Percentiles rank a stretch among this genome's conserved stretches.
Conservation (phyloP, 1,284 basidiomycete species). For the Melampsora americana region DNA sequence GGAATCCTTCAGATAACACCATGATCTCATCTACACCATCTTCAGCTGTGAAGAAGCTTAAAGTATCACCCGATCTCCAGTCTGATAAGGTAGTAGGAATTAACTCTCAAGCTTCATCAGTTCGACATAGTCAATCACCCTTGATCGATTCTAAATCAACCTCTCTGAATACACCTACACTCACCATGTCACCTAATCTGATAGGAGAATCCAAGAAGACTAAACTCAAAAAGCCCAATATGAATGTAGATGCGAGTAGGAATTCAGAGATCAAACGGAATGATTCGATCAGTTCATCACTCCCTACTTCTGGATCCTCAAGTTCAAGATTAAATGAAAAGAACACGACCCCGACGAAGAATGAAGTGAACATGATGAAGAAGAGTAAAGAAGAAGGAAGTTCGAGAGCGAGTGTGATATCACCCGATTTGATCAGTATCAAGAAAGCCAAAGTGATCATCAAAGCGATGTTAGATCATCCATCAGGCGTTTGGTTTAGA, state of each 20-base stretch:
- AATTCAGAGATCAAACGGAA: too few species aligned
- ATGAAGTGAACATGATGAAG: too few species aligned
- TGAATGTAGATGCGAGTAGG: not conserved
- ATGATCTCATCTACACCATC: not conserved
- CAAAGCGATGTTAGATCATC: constrained; percentile 64
- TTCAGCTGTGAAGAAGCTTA: constrained; percentile 12
- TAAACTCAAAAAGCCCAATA: constrained; percentile 30
- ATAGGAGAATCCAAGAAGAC: constrained; percentile 5
- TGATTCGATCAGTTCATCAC: not conserved
- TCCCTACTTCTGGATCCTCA: not conserved
- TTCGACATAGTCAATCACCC: not conserved
- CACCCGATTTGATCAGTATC: too few species aligned
- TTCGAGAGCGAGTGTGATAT: too few species aligned
- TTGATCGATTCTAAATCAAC: constrained; percentile 6
- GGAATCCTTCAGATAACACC: constrained; percentile 1
- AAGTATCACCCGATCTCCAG: not conserved
- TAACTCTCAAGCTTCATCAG: not conserved
- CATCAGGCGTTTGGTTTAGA: constrained; percentile 73
- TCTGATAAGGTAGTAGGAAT: not conserved
- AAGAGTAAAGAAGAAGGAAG: too few species aligned
- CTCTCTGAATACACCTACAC: not conserved
- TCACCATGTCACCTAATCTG: not conserved
- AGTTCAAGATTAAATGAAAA: not conserved
- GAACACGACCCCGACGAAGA: not conserved
- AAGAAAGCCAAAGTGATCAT: constrained; percentile 72